Conservation (phyloP, 305 asterid genomes). For the Rubia peregrina region DNA sequence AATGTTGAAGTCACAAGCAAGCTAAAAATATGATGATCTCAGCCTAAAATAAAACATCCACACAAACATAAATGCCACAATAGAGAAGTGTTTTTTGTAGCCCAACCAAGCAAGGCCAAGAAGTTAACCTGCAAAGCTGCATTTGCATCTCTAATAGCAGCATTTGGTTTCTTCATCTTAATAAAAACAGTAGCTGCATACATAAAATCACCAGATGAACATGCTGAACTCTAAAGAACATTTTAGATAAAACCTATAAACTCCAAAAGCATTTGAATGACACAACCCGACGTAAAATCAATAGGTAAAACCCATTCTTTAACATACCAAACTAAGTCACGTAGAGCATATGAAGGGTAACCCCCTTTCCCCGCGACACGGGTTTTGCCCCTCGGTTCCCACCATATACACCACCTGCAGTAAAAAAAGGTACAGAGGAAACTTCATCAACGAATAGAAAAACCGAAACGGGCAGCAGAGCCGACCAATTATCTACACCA, state of each 20-base stretch:
- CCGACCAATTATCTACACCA: not conserved
- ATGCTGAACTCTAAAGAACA: not conserved
- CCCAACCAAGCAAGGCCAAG: slow-evolving; percentile 5
- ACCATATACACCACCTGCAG: slow-evolving; percentile 83
- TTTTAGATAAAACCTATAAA: not conserved
- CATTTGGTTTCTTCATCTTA: slow-evolving; percentile 95
- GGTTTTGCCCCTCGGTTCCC: slow-evolving; percentile 91
- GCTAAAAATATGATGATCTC: not conserved
- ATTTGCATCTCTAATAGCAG: slow-evolving; percentile 87
- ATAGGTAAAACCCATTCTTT: slow-evolving; percentile 3
- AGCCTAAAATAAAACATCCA: not conserved
- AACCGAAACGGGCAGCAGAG: not conserved
- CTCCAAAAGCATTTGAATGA: too few species aligned
- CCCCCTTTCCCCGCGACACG: slow-evolving; percentile 86
- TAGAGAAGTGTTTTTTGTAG: not conserved
- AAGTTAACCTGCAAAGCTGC: slow-evolving; percentile 78
- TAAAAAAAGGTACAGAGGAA: not conserved
- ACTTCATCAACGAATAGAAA: not conserved
- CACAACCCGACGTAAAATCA: not conserved
- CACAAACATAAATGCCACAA: not conserved
- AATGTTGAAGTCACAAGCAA: not conserved
- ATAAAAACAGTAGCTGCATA: slow-evolving; percentile 72
- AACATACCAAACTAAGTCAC: slow-evolving; percentile 53
- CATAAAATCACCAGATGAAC: slow-evolving; percentile 14
- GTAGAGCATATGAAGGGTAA: slow-evolving; percentile 80